Conservation (phyloP, 352 stramenopile species). For the Pythium coloratum region DNA sequence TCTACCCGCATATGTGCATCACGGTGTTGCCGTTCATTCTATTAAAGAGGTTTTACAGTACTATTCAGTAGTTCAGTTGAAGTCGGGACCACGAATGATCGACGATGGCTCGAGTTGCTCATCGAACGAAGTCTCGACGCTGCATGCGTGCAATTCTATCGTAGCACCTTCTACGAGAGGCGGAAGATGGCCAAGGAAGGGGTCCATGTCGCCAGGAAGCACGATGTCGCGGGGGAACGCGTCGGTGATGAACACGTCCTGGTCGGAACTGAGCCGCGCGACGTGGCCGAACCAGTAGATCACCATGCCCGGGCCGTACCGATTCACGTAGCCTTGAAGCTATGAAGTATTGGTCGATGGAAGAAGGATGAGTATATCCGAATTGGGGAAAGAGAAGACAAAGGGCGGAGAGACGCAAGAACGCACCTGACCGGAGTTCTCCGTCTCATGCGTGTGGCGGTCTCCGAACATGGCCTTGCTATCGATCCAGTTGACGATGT, state of each 20-base stretch:
- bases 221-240: slow-evolving; percentile 53
- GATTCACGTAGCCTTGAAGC: slow-evolving; percentile 80
- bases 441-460: slow-evolving; percentile 70
- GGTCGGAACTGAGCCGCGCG: slow-evolving; percentile 48
- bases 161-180: background rate
- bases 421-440: slow-evolving; percentile 63
- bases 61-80: background rate
- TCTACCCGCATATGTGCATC: background rate
- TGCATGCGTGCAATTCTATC: slow-evolving; percentile 5
- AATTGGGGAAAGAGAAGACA: background rate
- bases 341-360: slow-evolving; percentile 14
- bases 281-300: slow-evolving; percentile 89
- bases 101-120: slow-evolving; percentile 19
- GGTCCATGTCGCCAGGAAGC: slow-evolving; percentile 56
- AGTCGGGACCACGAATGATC: background rate
- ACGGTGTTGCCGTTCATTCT: background rate
- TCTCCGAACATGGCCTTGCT: slow-evolving; percentile 91
- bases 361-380: too few species aligned
- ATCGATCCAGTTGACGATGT: slow-evolving; percentile 90
- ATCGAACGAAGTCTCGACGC: slow-evolving; percentile 21
- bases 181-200: slow-evolving; percentile 23
- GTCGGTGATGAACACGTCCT: slow-evolving; percentile 64
- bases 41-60: background rate
- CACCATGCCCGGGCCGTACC: slow-evolving; percentile 83
- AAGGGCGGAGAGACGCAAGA: background rate